Evolutionary conservation across 192 early-diverging fungal genomes (phyloP), one percentile per base, ranked within the genome.

Genomic region (Coemansia sp.): DNA sequence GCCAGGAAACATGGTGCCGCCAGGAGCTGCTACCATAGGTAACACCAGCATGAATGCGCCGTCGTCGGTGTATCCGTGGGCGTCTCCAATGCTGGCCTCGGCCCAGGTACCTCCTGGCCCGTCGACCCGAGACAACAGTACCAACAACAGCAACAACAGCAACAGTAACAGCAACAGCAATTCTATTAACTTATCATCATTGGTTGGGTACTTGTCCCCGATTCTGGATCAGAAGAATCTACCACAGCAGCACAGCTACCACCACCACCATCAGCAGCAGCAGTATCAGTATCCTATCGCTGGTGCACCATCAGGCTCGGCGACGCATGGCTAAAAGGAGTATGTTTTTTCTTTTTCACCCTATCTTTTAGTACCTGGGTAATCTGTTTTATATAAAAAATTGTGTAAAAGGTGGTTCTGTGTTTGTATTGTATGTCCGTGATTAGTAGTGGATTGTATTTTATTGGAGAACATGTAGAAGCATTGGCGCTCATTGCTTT

Each of bases 151-250:
- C 2, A n/a, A n/a, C n/a, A n/a, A 57, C 16, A 31, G 18, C n/a
- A 59, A 6, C 4, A 10, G 35, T 12, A 40, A 28, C 58, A 40
- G 12, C 39, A 20, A 2, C 2, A 9, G 35, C n/a, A 35, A 6
- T 4, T 8, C 13, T n/a, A 42, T 42, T 43, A 20, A 57, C 18
- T 15, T 31, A 6, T 57, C 55, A 15, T 57, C 55, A 8, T 26
- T 57, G 9, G 55, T 18, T 34, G 55, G 55, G 31, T 57, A 57
- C 25, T 13, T 57, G 55, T 57, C 55, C n/a, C 55, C 55, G 31
- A 53, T 53, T 23, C 0, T 53, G 51, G 51, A 25, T 6, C 51
- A 53, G 29, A 53, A 28, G 51, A 53, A 16, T 26, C 29, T 28
- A 10, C 51, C 51, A 1, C 51, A 53, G 23, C 51, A 53, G 29